Percentiles rank a stretch among this genome's conserved stretches.
phyloP scores from a whole-genome alignment of 2,329 filamentous ascomycete species.

The Neonectria coccinea region DNA sequence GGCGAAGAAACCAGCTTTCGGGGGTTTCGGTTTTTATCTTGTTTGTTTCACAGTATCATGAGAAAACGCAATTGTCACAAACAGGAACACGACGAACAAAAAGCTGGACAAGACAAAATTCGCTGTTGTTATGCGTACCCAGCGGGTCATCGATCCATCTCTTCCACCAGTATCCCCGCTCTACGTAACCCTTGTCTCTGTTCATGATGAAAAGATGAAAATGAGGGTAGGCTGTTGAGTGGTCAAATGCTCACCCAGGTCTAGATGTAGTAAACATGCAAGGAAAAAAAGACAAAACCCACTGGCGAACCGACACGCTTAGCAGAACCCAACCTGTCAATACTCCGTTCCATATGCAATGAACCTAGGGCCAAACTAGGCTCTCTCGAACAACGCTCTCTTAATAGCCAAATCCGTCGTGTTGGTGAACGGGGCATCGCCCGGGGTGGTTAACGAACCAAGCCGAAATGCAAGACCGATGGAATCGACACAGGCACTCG shows the following conservation, averaged over 20 bases:
- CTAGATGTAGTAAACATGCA: conserved; percentile 25
- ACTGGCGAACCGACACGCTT: conserved; percentile 31
- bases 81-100: background rate
- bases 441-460: conserved; percentile 74
- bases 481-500: conserved; percentile 75
- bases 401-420: conserved; percentile 68
- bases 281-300: conserved; percentile 9
- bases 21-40: background rate
- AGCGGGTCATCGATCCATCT: background rate
- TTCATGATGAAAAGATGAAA: conserved; percentile 19
- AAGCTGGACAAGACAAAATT: background rate
- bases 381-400: conserved; percentile 26
- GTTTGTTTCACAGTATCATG: background rate
- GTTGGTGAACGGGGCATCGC: conserved; percentile 74
- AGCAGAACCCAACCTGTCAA: conserved; percentile 23
- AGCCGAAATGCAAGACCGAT: conserved; percentile 68
- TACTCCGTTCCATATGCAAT: conserved; percentile 42
- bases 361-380: conserved; percentile 13
- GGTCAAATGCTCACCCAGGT: conserved; percentile 29
- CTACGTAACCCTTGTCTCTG: conserved; percentile 14
- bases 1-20: background rate
- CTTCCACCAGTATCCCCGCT: conserved; percentile 6
- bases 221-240: conserved; percentile 36
- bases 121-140: conserved; percentile 3
- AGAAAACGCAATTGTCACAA: background rate